Base-by-base conservation (phyloP, 2,329 filamentous ascomycete genomes). In the Clonostachys rosea region DNA sequence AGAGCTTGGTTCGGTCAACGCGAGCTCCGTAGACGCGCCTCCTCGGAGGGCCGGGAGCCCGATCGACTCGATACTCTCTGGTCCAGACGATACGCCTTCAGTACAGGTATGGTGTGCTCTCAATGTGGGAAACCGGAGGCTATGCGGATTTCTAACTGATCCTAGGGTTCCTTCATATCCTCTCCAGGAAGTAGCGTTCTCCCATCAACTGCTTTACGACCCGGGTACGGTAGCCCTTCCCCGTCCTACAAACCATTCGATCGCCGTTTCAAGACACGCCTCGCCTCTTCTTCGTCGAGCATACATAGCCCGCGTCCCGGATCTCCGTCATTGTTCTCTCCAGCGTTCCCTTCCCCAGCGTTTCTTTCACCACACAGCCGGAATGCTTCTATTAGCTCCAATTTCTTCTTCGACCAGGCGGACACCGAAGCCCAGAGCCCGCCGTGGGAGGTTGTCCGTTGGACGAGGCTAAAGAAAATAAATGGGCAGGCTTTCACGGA, bases 401-500 rank as follows among this genome's bases (percentile, higher is more conserved):
- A 89, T 54, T 66, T 88, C 11, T 60, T 84, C 5, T 62, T 77
- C 13, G 83, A 85, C 49, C 66, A 78, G 40, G 73, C 83, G 45
- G 87, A 87, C 43, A 74, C 78, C 18, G 87, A 92, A 53, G 82
- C 84, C 2, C 78, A 83, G 4, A 84, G 89, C 47, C 83, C 89
- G 6, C 94, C 94, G 3, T 99, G 94, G 95, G 94, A 99, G 60
- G 91, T 97, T 46, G 87, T 99, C 49, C 81, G 91, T 60, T 99
- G 95, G 95, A 97, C 90, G 2, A 94, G 88, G 61, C 71, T 99
- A 48, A 89, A 85, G 59, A 97, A 95, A 64, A 81, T 99, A 52
- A 91, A 90, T 20, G 83, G 82, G 0, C 90, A 97, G 64, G 84
- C 89, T 5, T 97, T 97, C 64, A 96, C 92, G 3, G 95, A 99